phyloP scores from a whole-genome alignment of 140 eudicot species.

The Flaveria floridana region DNA sequence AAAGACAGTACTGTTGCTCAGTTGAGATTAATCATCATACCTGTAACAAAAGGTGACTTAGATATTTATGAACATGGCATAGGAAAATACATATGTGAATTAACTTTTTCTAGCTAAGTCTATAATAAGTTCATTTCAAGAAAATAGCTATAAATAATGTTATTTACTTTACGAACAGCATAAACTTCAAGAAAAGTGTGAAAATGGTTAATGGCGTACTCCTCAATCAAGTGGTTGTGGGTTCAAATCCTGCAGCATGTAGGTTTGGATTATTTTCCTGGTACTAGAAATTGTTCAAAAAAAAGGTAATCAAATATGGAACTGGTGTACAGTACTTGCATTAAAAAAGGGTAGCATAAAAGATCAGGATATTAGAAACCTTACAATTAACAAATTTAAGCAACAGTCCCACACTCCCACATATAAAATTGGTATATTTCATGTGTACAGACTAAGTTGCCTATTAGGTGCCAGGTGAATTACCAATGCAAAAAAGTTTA shows the following conservation, averaged over 20 bases:
- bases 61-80: neutral
- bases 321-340: neutral
- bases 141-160: neutral
- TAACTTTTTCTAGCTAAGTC: neutral
- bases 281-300: neutral
- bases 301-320: neutral
- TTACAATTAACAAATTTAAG: neutral
- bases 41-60: slow-evolving; percentile 19
- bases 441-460: slow-evolving; percentile 14
- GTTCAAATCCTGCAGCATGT: neutral
- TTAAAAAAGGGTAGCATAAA: neutral
- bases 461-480: slow-evolving; percentile 28
- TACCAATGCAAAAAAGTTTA: slow-evolving; percentile 96
- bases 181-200: neutral
- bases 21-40: slow-evolving; percentile 23
- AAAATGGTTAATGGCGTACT: neutral
- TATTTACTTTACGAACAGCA: neutral
- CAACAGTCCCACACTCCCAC: neutral
- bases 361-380: neutral
- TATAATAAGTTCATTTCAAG: neutral
- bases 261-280: neutral
- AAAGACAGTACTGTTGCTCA: slow-evolving; percentile 2
- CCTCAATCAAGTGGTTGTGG: neutral
- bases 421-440: slow-evolving; percentile 2
- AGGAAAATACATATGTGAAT: slow-evolving; percentile 2